Percentiles rank a stretch among this genome's conserved stretches.
Evolutionary conservation across 225 moss, liverwort and hornwort species (phyloP).

Genomic region (Bryoerythrophyllum caledonicum): DNA sequence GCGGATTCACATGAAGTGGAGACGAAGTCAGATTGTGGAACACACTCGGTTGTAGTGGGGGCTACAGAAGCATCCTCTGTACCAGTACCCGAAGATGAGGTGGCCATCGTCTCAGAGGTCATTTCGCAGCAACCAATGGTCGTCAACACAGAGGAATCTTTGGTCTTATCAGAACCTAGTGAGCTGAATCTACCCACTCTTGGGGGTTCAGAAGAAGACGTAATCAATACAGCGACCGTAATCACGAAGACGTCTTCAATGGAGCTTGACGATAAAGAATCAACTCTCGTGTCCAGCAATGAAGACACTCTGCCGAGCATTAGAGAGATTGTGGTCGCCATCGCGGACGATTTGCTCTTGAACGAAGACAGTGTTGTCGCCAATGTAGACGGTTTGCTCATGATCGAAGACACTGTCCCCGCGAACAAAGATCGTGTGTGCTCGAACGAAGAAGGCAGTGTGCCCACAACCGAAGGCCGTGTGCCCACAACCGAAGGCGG

Average conservation of each 20-base stretch:
- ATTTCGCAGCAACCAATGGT: neutral
- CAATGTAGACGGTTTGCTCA: neutral
- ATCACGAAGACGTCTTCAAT: neutral
- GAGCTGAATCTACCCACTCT: neutral
- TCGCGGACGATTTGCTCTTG: neutral
- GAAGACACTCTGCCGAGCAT: neutral
- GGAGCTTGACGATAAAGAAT: neutral
- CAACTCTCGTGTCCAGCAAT: neutral
- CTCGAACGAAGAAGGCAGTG: neutral
- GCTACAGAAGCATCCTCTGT: neutral
- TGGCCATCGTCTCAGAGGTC: neutral
- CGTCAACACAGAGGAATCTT: neutral
- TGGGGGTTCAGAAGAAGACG: slow-evolving; percentile 16
- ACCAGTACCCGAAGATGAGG: slow-evolving; percentile 14
- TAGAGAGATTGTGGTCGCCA: neutral
- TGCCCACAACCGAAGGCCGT: neutral
- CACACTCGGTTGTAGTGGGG: neutral
- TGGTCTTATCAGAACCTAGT: neutral
- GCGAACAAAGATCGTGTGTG: neutral
- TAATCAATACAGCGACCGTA: neutral
- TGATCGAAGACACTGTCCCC: neutral
- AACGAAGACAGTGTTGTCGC: neutral
- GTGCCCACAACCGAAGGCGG: neutral
- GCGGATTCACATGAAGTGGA: neutral
- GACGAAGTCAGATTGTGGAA: slow-evolving; percentile 6